Percentiles rank a stretch among this genome's conserved stretches.
These are phyloP conservation scores for Paramecium bursaria DNA, from an alignment of 73 alveolate genomes.

Conservation along the genomic window DNA sequence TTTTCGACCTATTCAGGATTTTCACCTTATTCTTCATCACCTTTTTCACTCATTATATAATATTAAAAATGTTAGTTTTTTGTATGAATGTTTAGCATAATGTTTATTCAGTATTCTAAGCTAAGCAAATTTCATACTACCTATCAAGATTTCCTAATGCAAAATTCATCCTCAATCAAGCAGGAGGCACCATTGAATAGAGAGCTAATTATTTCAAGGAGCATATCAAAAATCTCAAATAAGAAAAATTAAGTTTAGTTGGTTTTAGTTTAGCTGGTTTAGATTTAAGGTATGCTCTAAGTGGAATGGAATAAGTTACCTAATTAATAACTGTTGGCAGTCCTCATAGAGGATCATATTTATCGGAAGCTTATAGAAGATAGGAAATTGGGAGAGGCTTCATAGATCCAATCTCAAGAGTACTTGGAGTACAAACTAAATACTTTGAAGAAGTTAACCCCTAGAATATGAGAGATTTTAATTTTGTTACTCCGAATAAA, in stretches of 20 bases:
- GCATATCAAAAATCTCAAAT: background rate
- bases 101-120: too few species aligned
- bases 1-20: slow-evolving; percentile 56
- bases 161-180: slow-evolving; percentile 3
- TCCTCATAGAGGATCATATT: slow-evolving; percentile 54
- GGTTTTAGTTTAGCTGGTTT: slow-evolving; percentile 55
- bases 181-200: slow-evolving; percentile 46
- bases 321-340: slow-evolving; percentile 27
- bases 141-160: too few species aligned
- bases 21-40: slow-evolving; percentile 39
- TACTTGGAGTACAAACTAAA: background rate
- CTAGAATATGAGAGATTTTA: slow-evolving; percentile 49
- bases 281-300: slow-evolving; percentile 42
- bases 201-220: slow-evolving; percentile 13
- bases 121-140: too few species aligned
- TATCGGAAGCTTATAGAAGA: slow-evolving; percentile 13
- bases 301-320: background rate
- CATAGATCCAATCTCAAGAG: slow-evolving; percentile 42
- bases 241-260: slow-evolving; percentile 24
- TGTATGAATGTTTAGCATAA: too few species aligned
- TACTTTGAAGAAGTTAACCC: slow-evolving; percentile 48
- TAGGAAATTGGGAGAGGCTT: background rate
- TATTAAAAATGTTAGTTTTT: too few species aligned
- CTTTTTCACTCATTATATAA: slow-evolving; percentile 55
- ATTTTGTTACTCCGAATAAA: slow-evolving; percentile 51